Base-by-base conservation (phyloP, 768 basidiomycete species). In the Cubamyces lactineus region DNA sequence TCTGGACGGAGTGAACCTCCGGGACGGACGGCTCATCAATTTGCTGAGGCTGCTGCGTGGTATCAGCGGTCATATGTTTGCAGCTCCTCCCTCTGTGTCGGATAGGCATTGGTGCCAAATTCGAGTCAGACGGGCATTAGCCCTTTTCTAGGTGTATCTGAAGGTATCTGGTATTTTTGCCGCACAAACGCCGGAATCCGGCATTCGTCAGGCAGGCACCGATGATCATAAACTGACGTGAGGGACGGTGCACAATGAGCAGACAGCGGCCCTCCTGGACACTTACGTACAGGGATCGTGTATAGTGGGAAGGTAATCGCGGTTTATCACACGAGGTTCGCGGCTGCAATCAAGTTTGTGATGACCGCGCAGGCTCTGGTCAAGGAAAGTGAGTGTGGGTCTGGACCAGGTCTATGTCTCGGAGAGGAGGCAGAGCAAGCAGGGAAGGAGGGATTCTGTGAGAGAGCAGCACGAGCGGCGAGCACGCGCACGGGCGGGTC, bases 281-380 rank as follows among this genome's bases (percentile, higher is more conserved):
- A 45, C 38, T 63, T 63, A 63, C 57, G 62, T 63, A 63, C 62
- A 45, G n/a, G 41, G 45, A 34, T 48, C 12, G 30, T 54, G 23
- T 40, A 40, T 28, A 52, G 42, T 53, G 62, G 50, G 56, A 63
- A 63, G 56, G 52, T 28, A 53, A 28, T 51, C 39, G 52, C 28
- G 43, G n/a, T 28, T 28, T 53, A 48, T 58, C 62, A 53, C 62
- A 57, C 57, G 62, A 53, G 62, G 55, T 47, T 63, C 56, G 61
- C 62, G 62, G 61, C 48, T 26, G 45, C 42, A 39, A 48, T 45
- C 53, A 43, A 12, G n/a, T 13, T 38, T 51, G 57, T 57, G 56
- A 57, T 48, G 56, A 57, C 56, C 56, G 57, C 19, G 16, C 48
- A 16, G 40, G 30, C 24, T 19, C 48, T 49, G 17, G 24, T 49